These are phyloP conservation scores for Juglanconis oblonga DNA, from an alignment of 2,329 filamentous ascomycete species.

Conservation along the genomic window DNA sequence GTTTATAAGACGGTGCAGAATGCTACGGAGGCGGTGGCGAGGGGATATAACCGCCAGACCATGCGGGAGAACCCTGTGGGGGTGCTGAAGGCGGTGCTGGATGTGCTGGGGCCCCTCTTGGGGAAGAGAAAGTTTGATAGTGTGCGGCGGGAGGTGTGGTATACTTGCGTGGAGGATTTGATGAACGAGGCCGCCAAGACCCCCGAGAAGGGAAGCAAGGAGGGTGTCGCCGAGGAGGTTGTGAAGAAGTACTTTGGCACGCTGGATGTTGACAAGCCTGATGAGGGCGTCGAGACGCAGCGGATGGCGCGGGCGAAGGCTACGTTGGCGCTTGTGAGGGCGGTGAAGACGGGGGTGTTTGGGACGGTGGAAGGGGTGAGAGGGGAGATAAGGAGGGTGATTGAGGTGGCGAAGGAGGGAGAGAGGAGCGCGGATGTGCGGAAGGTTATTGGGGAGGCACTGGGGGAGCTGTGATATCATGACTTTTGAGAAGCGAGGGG, in stretches of 20 bases:
- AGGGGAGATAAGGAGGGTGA: slow-evolving; percentile 32
- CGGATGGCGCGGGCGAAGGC: slow-evolving; percentile 46
- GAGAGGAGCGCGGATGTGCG: slow-evolving; percentile 34
- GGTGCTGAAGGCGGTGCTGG: slow-evolving; percentile 39
- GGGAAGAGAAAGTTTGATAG: slow-evolving; percentile 34
- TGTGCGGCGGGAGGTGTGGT: slow-evolving; percentile 52
- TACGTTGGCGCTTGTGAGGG: slow-evolving; percentile 37
- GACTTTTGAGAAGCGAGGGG: background rate
- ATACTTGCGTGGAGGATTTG: slow-evolving; percentile 45
- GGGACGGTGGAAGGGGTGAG: slow-evolving; percentile 24
- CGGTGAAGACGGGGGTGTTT: slow-evolving; percentile 42
- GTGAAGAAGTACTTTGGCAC: slow-evolving; percentile 41
- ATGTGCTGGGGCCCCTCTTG: slow-evolving; percentile 40
- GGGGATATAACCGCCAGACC: slow-evolving; percentile 43
- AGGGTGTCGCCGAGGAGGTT: slow-evolving; percentile 20
- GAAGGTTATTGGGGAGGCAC: slow-evolving; percentile 25
- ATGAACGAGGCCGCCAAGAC: slow-evolving; percentile 38
- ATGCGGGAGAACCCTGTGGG: slow-evolving; percentile 35
- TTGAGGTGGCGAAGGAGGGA: slow-evolving; percentile 38
- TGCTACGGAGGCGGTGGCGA: slow-evolving; percentile 49
- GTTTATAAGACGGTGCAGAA: slow-evolving; percentile 43
- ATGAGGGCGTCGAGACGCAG: slow-evolving; percentile 50
- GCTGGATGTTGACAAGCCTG: slow-evolving; percentile 43
- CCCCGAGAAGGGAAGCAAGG: slow-evolving; percentile 2
- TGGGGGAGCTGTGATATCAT: slow-evolving; percentile 3